These are phyloP conservation scores for Scortechinia acanthostroma DNA, from an alignment of 2,329 filamentous ascomycete species.

Conservation along the genomic window DNA sequence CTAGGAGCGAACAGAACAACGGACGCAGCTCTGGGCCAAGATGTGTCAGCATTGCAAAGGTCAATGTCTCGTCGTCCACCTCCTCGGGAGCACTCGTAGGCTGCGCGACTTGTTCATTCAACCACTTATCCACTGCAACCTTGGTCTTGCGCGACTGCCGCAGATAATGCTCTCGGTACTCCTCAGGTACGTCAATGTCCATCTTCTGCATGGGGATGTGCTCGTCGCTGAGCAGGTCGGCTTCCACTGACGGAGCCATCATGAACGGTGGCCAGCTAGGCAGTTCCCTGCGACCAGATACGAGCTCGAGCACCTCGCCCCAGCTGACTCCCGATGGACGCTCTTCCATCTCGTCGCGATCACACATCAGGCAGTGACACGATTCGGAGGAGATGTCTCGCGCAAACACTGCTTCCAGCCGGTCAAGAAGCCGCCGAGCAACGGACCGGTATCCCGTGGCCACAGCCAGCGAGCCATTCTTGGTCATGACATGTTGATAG, in stretches of 20 bases:
- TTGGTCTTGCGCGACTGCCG: conserved; percentile 62
- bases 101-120: conserved; percentile 47
- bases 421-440: conserved; percentile 52
- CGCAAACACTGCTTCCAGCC: conserved; percentile 60
- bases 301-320: conserved; percentile 59
- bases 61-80: conserved; percentile 59
- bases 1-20: conserved; percentile 49
- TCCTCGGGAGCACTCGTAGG: conserved; percentile 47
- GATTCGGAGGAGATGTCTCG: conserved; percentile 57
- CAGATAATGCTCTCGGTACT: conserved; percentile 58
- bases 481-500: conserved; percentile 49
- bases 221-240: conserved; percentile 38
- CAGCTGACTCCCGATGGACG: conserved; percentile 46
- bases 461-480: conserved; percentile 55
- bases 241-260: conserved; percentile 29
- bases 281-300: conserved; percentile 53
- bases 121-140: conserved; percentile 55
- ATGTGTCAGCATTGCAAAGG: conserved; percentile 61
- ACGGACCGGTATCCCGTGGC: conserved; percentile 62
- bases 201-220: conserved; percentile 45
- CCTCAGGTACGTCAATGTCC: conserved; percentile 58
- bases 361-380: conserved; percentile 53
- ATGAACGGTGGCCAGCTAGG: conserved; percentile 56
- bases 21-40: conserved; percentile 44
- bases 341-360: conserved; percentile 32